Conservation (phyloP, 2,329 filamentous ascomycete species). For the Didymellaceae sp. region DNA sequence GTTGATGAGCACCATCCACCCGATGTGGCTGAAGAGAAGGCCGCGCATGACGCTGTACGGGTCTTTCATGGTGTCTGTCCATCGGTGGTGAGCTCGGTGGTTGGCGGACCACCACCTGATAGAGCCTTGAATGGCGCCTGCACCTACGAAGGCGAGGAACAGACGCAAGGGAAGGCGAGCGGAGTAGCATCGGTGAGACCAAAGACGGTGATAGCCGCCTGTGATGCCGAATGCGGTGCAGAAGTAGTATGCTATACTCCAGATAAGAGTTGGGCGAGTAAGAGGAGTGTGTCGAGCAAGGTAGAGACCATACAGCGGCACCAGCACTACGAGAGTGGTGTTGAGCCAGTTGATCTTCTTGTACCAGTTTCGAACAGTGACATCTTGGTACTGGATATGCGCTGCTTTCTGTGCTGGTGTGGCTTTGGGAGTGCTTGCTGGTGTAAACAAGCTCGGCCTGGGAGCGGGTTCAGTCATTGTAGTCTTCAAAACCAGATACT, state of each 20-base stretch:
- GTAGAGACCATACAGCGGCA: constrained; percentile 76
- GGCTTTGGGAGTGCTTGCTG: constrained; percentile 4
- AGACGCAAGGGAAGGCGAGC: constrained; percentile 52
- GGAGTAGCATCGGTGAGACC: constrained; percentile 61
- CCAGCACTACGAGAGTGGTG: constrained; percentile 75
- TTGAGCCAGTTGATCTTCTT: constrained; percentile 94
- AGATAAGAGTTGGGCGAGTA: constrained; percentile 72
- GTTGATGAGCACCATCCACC: constrained; percentile 60
- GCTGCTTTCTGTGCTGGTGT: constrained; percentile 16
- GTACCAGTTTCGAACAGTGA: constrained; percentile 72
- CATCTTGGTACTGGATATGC: constrained; percentile 28
- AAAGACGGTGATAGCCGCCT: constrained; percentile 73
- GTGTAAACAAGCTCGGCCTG: constrained; percentile 8
- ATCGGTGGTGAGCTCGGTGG: constrained; percentile 59
- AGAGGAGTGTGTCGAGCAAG: constrained; percentile 79
- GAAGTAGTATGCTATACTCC: constrained; percentile 79
- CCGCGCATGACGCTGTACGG: constrained; percentile 58
- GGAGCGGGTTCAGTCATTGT: constrained; percentile 14
- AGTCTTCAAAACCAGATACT: not conserved
- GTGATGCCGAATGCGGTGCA: constrained; percentile 72
- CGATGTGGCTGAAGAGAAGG: constrained; percentile 55
- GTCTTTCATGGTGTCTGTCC: constrained; percentile 59
- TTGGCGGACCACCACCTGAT: constrained; percentile 57
- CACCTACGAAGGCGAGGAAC: constrained; percentile 55
- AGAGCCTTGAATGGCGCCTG: constrained; percentile 56